Percentiles rank a stretch among this genome's conserved stretches.
Conservation (phyloP, 371 early-diverging fungal genomes). For the Circinella umbellata region DNA sequence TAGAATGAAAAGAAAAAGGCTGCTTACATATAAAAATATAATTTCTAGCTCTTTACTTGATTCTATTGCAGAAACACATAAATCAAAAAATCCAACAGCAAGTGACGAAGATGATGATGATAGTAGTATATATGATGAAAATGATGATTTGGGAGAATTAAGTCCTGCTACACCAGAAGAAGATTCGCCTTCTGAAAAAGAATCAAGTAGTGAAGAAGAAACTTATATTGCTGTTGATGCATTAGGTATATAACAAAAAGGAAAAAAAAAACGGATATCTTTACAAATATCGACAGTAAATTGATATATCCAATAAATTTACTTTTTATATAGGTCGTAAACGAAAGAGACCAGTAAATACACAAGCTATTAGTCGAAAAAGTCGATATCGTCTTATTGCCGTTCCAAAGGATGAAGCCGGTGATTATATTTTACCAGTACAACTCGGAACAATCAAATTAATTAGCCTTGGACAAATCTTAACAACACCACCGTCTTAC, state of each 20-base stretch:
- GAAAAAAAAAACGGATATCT: background rate
- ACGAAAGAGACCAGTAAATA: constrained; percentile 5
- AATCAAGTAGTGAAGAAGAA: constrained; percentile 15
- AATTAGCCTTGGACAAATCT: constrained; percentile 68
- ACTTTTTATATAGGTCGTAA: background rate
- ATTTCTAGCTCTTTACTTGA: constrained; percentile 15
- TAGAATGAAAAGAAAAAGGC: no score
- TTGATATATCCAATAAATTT: no score
- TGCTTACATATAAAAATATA: no score
- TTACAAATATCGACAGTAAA: no score
- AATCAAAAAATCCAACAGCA: constrained; percentile 8
- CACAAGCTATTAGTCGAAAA: constrained; percentile 12
- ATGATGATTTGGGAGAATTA: constrained; percentile 20
- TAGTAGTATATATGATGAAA: constrained; percentile 22
- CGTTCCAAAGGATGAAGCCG: constrained; percentile 61
- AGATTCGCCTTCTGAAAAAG: constrained; percentile 12
- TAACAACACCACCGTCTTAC: constrained; percentile 74
- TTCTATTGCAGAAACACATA: constrained; percentile 12
- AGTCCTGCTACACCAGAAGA: constrained; percentile 14
- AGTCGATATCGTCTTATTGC: constrained; percentile 36
- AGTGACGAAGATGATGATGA: constrained; percentile 25
- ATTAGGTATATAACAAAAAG: background rate
- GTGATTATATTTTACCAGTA: constrained; percentile 78
- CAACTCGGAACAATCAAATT: constrained; percentile 73
- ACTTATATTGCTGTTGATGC: constrained; percentile 1